Base-by-base conservation (phyloP, 148 eudicot species). In the Selenicereus undatus region DNA sequence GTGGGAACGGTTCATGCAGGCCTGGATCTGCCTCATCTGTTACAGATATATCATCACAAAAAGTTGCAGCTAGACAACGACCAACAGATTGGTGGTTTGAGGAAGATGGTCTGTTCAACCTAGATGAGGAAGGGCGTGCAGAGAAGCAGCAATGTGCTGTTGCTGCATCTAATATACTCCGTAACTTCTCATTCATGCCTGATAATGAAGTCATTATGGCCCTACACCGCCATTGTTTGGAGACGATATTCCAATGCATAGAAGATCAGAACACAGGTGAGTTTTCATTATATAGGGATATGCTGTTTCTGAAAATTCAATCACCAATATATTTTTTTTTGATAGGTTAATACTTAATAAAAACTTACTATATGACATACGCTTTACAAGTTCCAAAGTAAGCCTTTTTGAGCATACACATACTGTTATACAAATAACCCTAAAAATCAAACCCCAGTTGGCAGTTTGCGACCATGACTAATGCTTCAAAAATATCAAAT, bases 141-240 rank as follows among this genome's bases (percentile, higher is more conserved):
- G 98, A 96, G 84, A 93, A 94, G 85, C 99, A 96, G 90, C 95
- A 83, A 68, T 93, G 95, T 93, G 98, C 98, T 83, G 90, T 92
- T 89, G 95, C 95, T 82, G 98, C 98, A 80, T 96, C 99, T 52
- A 96, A 93, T 86, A 90, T 96, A 75, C 86, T 96, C 51, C 97
- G 98, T 36, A 96, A 96, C 85, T 93, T 96, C 76, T 96, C 99
- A 42, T 93, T 92, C 83, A 96, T 96, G 99, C 83, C 92, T 73
- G 98, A 96, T 81, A 92, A 96, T 84, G 99, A 96, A 86, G 84
- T 89, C 76, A 85, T 93, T 29, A 93, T 93, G 99, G 95, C 93
- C 62, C 98, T 91, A 83, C 91, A 92, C 83, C 91, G 98, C 45
- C 99, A 94, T 87, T 96, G 94, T 83, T 84, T 93, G 86, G 99